These are phyloP conservation scores for Dipodascus geniculatus DNA, from an alignment of 805 yeast species.

Conservation along the genomic window DNA sequence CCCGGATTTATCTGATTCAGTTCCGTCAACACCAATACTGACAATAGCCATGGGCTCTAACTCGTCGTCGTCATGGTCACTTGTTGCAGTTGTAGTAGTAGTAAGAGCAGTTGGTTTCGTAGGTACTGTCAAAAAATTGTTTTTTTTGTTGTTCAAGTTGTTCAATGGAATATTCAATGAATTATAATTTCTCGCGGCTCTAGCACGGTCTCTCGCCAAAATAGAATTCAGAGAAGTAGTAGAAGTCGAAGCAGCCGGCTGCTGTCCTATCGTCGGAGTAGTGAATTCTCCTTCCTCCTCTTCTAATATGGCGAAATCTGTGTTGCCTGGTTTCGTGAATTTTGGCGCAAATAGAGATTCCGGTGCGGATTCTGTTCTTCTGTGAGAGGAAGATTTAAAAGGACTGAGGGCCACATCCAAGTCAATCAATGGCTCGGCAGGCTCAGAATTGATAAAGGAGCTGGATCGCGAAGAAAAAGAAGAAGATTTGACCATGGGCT, in stretches of 20 bases:
- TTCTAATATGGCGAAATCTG: slow-evolving; percentile 1
- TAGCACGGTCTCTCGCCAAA: neutral
- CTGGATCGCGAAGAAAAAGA: too few relatives aligned
- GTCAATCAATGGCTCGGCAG: slow-evolving; percentile 45
- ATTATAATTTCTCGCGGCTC: neutral
- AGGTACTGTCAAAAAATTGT: neutral
- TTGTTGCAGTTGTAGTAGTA: neutral
- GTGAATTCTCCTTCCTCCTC: slow-evolving; percentile 1
- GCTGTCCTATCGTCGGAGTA: neutral
- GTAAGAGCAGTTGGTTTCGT: neutral
- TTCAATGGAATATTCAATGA: neutral
- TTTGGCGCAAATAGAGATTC: slow-evolving; percentile 23
- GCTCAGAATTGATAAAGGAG: slow-evolving; percentile 16
- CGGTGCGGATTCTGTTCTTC: slow-evolving; percentile 48
- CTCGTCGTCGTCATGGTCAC: neutral
- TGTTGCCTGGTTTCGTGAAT: neutral
- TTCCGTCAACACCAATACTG: neutral
- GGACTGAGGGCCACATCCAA: slow-evolving; percentile 40
- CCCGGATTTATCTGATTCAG: neutral
- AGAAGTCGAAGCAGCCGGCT: neutral
- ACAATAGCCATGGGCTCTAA: neutral
- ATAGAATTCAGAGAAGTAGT: neutral
- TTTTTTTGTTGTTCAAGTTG: neutral
- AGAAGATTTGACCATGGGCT: too few relatives aligned
- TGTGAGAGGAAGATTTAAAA: slow-evolving; percentile 29